Conservation (phyloP, 305 asterid genomes). For the Coffea humblotiana region DNA sequence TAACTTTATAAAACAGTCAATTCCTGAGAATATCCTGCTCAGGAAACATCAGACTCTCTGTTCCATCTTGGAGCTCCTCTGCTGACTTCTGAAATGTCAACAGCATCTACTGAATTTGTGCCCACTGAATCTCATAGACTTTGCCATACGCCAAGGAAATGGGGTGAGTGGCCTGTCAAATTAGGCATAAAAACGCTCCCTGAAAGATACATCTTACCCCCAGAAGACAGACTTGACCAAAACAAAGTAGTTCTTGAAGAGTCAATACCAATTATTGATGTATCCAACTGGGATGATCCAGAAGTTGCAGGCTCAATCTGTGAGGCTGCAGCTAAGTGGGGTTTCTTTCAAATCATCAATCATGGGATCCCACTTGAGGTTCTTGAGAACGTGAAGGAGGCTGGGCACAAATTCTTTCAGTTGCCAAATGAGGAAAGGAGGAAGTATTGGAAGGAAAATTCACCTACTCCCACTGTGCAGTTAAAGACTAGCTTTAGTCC, state of each 20-base stretch:
- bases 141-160: conserved; percentile 12
- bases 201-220: conserved; percentile 40
- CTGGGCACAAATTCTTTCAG: conserved; percentile 42
- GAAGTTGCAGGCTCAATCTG: conserved; percentile 33
- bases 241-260: conserved; percentile 22
- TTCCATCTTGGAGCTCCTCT: too few relatives aligned
- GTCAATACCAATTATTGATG: conserved; percentile 43
- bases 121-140: conserved; percentile 16
- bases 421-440: conserved; percentile 51
- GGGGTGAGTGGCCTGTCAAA: conserved; percentile 16
- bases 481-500: conserved; percentile 42
- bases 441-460: conserved; percentile 43
- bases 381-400: conserved; percentile 7
- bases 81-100: neutral
- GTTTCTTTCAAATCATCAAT: conserved; percentile 49
- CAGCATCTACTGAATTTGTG: neutral
- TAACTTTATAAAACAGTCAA: too few relatives aligned
- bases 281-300: conserved; percentile 36
- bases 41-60: too few relatives aligned
- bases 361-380: conserved; percentile 39
- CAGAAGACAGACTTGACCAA: conserved; percentile 28
- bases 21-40: too few relatives aligned
- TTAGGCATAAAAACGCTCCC: conserved; percentile 5
- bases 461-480: conserved; percentile 35
- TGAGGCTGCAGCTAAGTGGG: conserved; percentile 43